A percentile compares a stretch with the other conserved stretches of the same genome.
Conservation (phyloP, 352 stramenopile genomes). For the Pythium dissimile region DNA sequence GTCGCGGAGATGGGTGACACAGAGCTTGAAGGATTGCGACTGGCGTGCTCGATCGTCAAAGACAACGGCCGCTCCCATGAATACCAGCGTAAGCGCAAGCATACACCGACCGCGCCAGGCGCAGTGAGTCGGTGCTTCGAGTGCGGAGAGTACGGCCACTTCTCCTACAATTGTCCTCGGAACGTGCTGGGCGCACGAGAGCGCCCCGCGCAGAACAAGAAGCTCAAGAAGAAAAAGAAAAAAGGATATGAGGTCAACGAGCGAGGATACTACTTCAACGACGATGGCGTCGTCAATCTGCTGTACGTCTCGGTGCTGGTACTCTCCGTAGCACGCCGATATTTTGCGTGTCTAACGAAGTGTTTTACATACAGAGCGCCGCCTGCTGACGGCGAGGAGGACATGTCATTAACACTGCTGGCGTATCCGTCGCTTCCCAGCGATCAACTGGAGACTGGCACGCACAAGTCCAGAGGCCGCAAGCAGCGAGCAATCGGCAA, state of each 20-base stretch:
- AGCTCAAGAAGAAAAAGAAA: conserved; percentile 60
- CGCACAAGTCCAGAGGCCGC: not conserved
- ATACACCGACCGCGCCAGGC: conserved; percentile 20
- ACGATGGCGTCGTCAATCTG: conserved; percentile 54
- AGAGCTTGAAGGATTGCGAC: conserved; percentile 55
- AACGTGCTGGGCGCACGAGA: conserved; percentile 77
- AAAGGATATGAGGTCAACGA: conserved; percentile 61
- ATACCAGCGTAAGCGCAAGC: conserved; percentile 82
- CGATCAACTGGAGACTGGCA: not conserved
- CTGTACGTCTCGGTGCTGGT: conserved; percentile 45
- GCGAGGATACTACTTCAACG: conserved; percentile 64
- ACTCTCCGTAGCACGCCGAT: not conserved
- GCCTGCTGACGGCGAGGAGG: conserved; percentile 37
- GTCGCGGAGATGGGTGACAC: conserved; percentile 56
- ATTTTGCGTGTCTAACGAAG: not conserved
- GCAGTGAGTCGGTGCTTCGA: conserved; percentile 76
- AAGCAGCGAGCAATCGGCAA: conserved; percentile 32
- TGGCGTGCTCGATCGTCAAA: conserved; percentile 60
- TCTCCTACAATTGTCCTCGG: conserved; percentile 80
- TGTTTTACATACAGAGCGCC: conserved; percentile 34
- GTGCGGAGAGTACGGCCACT: conserved; percentile 70
- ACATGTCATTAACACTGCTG: conserved; percentile 67
- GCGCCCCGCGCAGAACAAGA: conserved; percentile 47
- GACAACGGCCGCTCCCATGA: conserved; percentile 81
- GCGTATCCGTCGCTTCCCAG: conserved; percentile 40